These are phyloP conservation scores for Crucihimalaya himalaica DNA, from an alignment of 345 rosid species.

Conservation along the genomic window DNA sequence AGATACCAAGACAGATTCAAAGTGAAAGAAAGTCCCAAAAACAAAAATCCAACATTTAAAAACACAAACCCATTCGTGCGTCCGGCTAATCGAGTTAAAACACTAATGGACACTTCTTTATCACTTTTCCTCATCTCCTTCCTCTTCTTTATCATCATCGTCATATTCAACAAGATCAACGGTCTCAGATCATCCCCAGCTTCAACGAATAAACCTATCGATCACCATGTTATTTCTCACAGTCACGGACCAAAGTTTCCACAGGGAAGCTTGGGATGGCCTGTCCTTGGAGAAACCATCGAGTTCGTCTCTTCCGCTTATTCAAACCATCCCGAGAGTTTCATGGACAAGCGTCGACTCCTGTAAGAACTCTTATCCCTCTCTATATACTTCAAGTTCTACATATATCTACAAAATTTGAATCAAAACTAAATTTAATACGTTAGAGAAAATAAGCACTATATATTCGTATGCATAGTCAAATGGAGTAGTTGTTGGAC, in stretches of 20 bases:
- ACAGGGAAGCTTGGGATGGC: conserved; percentile 83
- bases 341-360: conserved; percentile 82
- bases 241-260: conserved; percentile 46
- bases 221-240: conserved; percentile 6
- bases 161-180: conserved; percentile 43
- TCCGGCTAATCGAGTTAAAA: conserved; percentile 20
- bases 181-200: conserved; percentile 27
- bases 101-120: conserved; percentile 44
- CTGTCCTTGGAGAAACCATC: conserved; percentile 83
- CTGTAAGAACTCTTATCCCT: conserved; percentile 43
- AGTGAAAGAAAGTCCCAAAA: conserved; percentile 35
- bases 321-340: conserved; percentile 84
- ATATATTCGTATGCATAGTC: too few relatives aligned
- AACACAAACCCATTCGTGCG: conserved; percentile 41
- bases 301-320: conserved; percentile 82
- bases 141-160: conserved; percentile 33
- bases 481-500: too few relatives aligned
- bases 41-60: conserved; percentile 8
- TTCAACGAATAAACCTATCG: conserved; percentile 21
- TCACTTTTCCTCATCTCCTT: conserved; percentile 38
- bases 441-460: too few relatives aligned
- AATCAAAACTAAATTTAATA: neutral
- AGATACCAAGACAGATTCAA: conserved; percentile 38
- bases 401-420: neutral
- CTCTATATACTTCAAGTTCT: neutral